These are phyloP conservation scores for Xylaria multiplex DNA, from an alignment of 2,329 filamentous ascomycete species.

Conservation along the genomic window DNA sequence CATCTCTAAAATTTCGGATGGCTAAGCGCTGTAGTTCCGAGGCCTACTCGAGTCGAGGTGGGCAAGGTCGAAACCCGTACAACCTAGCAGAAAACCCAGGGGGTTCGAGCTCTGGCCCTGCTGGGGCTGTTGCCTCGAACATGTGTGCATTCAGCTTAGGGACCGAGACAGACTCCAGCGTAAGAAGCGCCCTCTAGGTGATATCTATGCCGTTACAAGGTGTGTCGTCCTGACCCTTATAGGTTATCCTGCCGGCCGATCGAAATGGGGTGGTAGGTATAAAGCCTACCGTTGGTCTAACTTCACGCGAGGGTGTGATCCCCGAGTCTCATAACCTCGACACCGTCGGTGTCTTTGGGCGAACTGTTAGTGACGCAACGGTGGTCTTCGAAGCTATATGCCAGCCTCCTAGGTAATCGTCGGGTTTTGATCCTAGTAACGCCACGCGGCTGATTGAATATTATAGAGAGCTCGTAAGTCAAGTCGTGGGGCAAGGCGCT, in stretches of 20 bases:
- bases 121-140: conserved; percentile 71
- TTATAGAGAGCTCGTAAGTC: conserved; percentile 58
- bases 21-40: conserved; percentile 56
- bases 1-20: background rate
- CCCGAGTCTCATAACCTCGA: conserved; percentile 76
- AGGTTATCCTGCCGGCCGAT: conserved; percentile 75
- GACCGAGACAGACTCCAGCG: conserved; percentile 78
- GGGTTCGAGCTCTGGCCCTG: conserved; percentile 74
- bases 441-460: conserved; percentile 64
- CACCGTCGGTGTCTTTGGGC: conserved; percentile 73
- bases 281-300: conserved; percentile 80
- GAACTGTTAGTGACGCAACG: conserved; percentile 74
- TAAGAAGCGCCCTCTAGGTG: background rate
- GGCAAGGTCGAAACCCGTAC: conserved; percentile 72
- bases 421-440: conserved; percentile 69
- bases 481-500: conserved; percentile 46
- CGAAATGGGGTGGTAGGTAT: conserved; percentile 76
- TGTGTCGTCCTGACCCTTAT: background rate
- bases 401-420: conserved; percentile 69
- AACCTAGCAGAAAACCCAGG: conserved; percentile 75
- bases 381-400: conserved; percentile 75
- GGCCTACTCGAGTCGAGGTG: conserved; percentile 72
- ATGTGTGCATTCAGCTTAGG: conserved; percentile 72
- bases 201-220: background rate
- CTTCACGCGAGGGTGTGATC: conserved; percentile 65